Percentiles rank a stretch among this genome's conserved stretches.
Conservation (phyloP, 495 filamentous ascomycete species). For the Penicillium psychrofluorescens region DNA sequence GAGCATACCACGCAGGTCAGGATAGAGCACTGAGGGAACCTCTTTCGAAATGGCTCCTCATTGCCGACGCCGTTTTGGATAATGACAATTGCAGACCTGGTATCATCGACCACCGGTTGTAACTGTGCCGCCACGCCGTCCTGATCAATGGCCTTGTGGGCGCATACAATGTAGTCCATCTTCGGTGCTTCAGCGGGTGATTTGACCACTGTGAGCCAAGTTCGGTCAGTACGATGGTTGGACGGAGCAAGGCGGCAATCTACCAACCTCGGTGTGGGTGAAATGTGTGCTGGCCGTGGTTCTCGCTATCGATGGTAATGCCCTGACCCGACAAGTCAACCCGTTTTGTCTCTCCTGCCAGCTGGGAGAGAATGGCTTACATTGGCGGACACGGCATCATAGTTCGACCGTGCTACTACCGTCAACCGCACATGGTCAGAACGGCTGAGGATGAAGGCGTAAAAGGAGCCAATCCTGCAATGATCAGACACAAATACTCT, state of each 20-base stretch:
- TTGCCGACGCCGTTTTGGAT: slow-evolving; percentile 69
- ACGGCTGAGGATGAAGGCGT: slow-evolving; percentile 38
- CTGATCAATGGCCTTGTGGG: slow-evolving; percentile 45
- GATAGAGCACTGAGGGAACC: slow-evolving; percentile 48
- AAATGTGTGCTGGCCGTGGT: slow-evolving; percentile 39
- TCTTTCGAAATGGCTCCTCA: slow-evolving; percentile 51
- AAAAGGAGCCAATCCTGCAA: slow-evolving; percentile 33
- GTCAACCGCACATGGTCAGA: slow-evolving; percentile 35
- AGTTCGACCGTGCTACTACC: slow-evolving; percentile 47
- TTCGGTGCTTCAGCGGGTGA: slow-evolving; percentile 28
- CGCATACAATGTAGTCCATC: slow-evolving; percentile 40
- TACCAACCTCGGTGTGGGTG: slow-evolving; percentile 28
- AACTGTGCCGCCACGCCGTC: slow-evolving; percentile 24
- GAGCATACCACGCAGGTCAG: slow-evolving; percentile 47
- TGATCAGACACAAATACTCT: slow-evolving; percentile 5
- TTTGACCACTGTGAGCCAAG: slow-evolving; percentile 26
- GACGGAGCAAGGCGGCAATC: neutral
- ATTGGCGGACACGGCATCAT: slow-evolving; percentile 35
- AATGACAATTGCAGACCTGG: slow-evolving; percentile 45
- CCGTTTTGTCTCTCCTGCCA: too few species aligned
- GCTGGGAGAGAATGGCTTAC: slow-evolving; percentile 8
- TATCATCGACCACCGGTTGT: slow-evolving; percentile 27
- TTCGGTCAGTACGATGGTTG: neutral
- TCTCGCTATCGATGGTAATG: slow-evolving; percentile 36
- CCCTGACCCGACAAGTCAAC: slow-evolving; percentile 17